Base-by-base conservation (phyloP, 1,139 yeast species). In the Nakaseomyces bracarensis region DNA sequence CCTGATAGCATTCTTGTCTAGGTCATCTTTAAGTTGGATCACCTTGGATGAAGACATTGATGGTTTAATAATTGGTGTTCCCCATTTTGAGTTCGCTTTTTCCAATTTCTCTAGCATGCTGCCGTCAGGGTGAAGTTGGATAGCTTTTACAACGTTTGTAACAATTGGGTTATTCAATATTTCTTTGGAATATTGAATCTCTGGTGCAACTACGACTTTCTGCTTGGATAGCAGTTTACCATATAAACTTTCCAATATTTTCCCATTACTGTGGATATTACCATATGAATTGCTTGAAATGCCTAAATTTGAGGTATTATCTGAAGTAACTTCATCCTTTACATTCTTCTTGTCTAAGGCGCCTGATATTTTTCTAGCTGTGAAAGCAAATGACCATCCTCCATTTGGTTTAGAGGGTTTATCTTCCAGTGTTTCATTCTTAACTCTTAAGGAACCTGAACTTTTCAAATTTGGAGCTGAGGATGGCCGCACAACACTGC, bases 31-130 rank as follows among this genome's bases (percentile, higher is more conserved):
- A 2, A 30, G 16, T 11, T 16, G 34, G 13, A 21, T 26, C 4
- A 13, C 18, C 11, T 10, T 21, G 8, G 23, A n/a, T 1, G 38
- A 36, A 4, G 19, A 19, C 7, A 43, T 41, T 6, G 41, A 18
- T 5, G 38, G 41, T 26, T 43, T 43, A 22, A 4, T 4, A 11
- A 18, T 5, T n/a, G 38, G 37, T 10, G 36, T 39, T 3, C 46
- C 46, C 48, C 48, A 45, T 25, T 38, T 35, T 16, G 27, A 28
- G 19, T 45, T 45, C 2, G 45, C 48, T 7, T 25, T 30, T 15
- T 41, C 43, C 3, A 45, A 23, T 20, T 26, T 42, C 13, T 38
- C 33, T 3, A 38, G 8, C 3, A 30, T 10, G 4, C 20, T 26
- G 4, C 31, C 18, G 11, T 42, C 40, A 1, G 35, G 22, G 11